Percentiles rank a stretch among this genome's conserved stretches.
These are phyloP conservation scores for Dipteronia sinensis DNA, from an alignment of 345 rosid genomes.

Conservation along the genomic window DNA sequence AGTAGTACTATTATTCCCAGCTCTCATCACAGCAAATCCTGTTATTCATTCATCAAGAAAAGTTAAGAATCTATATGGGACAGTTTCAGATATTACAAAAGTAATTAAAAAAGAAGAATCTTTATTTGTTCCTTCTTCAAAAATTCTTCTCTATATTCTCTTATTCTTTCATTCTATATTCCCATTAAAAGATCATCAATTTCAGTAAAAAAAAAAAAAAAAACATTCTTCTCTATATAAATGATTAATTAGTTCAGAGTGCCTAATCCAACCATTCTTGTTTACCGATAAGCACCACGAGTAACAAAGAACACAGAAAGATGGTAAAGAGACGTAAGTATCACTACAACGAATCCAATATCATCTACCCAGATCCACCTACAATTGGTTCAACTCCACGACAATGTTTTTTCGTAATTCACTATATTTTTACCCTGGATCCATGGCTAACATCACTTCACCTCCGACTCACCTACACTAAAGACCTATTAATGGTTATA, in stretches of 20 bases:
- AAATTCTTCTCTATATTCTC: not conserved
- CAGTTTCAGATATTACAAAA: not conserved
- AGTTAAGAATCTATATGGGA: no score
- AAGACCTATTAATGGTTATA: not conserved
- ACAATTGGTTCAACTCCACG: not conserved
- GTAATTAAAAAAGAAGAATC: not conserved
- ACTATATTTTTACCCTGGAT: not conserved
- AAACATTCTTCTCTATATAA: no score
- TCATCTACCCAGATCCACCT: not conserved
- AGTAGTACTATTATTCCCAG: conserved; percentile 18
- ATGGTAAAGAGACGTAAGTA: not conserved
- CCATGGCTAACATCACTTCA: not conserved
- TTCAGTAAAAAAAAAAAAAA: not conserved
- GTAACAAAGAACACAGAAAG: not conserved
- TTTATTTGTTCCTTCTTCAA: not conserved
- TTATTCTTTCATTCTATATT: not conserved
- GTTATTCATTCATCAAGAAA: not conserved
- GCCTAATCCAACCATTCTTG: not conserved
- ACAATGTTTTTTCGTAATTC: not conserved
- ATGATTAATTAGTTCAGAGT: not conserved
- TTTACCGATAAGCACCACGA: not conserved
- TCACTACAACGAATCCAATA: not conserved
- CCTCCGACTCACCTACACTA: no score
- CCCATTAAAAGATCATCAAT: not conserved
- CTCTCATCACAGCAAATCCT: conserved; percentile 38